phyloP scores from a whole-genome alignment of 2,329 filamentous ascomycete genomes.

The Fusarium chaquense region DNA sequence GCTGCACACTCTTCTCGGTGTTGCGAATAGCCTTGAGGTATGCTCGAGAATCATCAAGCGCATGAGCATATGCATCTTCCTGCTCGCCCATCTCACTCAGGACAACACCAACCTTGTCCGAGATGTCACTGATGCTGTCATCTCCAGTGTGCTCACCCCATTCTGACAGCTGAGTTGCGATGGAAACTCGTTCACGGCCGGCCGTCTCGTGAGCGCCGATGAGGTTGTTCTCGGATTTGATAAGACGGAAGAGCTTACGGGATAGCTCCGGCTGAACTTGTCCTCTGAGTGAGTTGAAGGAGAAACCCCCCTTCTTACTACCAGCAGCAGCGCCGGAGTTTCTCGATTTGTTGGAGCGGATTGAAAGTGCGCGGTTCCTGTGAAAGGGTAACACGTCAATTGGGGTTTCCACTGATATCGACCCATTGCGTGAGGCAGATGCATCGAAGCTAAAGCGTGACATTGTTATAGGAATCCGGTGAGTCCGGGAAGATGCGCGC shows the following conservation, averaged over 20 bases:
- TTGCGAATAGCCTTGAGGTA: constrained; percentile 93
- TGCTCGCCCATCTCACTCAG: constrained; percentile 94
- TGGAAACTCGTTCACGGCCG: constrained; percentile 83
- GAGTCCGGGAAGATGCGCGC: background rate
- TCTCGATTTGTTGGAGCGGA: constrained; percentile 72
- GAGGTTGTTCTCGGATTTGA: constrained; percentile 93
- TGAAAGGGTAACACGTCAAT: constrained; percentile 45
- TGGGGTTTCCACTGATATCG: constrained; percentile 36
- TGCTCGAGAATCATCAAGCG: constrained; percentile 84
- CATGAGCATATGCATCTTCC: constrained; percentile 88
- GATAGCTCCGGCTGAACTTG: constrained; percentile 88
- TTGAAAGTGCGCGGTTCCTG: constrained; percentile 80
- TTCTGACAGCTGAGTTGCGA: constrained; percentile 91
- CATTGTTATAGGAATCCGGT: constrained; percentile 40
- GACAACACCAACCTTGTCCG: constrained; percentile 94
- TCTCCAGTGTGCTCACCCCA: constrained; percentile 96
- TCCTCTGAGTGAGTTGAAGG: constrained; percentile 86
- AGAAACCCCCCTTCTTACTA: constrained; percentile 73
- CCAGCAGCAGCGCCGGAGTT: constrained; percentile 53
- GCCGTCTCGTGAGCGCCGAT: constrained; percentile 87
- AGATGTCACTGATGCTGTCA: constrained; percentile 87
- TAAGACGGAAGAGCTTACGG: constrained; percentile 88
- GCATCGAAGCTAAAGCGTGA: constrained; percentile 52
- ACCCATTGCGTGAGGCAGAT: constrained; percentile 39
- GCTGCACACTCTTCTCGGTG: constrained; percentile 95